Percentiles rank a stretch among this genome's conserved stretches.
Conservation (phyloP, 441 rosid species). For the Dalechampia spathulata region DNA sequence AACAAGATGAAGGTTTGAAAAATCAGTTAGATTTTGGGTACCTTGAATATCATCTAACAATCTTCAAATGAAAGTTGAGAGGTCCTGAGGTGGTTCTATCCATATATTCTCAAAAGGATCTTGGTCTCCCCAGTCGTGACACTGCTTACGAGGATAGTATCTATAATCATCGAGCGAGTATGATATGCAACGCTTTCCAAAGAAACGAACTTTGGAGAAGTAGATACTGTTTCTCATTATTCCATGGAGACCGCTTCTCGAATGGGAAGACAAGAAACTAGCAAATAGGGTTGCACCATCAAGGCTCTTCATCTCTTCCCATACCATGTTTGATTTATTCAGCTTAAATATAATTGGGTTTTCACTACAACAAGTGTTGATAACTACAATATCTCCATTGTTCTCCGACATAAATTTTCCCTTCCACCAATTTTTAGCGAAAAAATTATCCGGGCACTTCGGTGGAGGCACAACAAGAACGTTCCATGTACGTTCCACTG, state of each 20-base stretch:
- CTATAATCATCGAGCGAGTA: constrained; percentile 46
- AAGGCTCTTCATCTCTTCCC: constrained; percentile 48
- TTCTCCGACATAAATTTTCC: constrained; percentile 53
- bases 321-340: constrained; percentile 32
- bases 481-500: constrained; percentile 34
- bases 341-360: constrained; percentile 46
- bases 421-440: constrained; percentile 50
- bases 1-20: background rate
- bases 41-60: constrained; percentile 3
- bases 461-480: constrained; percentile 65
- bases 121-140: constrained; percentile 60
- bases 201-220: constrained; percentile 58
- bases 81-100: constrained; percentile 53
- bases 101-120: constrained; percentile 57
- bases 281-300: constrained; percentile 52
- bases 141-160: constrained; percentile 63
- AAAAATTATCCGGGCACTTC: constrained; percentile 41
- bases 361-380: constrained; percentile 42
- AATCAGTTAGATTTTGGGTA: background rate
- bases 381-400: constrained; percentile 46
- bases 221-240: constrained; percentile 46
- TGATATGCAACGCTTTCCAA: constrained; percentile 59
- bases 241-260: constrained; percentile 38
- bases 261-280: constrained; percentile 48
- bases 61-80: constrained; percentile 27